Evolutionary conservation across 345 rosid species (phyloP).

Genomic region (Sonneratia caseolaris): DNA sequence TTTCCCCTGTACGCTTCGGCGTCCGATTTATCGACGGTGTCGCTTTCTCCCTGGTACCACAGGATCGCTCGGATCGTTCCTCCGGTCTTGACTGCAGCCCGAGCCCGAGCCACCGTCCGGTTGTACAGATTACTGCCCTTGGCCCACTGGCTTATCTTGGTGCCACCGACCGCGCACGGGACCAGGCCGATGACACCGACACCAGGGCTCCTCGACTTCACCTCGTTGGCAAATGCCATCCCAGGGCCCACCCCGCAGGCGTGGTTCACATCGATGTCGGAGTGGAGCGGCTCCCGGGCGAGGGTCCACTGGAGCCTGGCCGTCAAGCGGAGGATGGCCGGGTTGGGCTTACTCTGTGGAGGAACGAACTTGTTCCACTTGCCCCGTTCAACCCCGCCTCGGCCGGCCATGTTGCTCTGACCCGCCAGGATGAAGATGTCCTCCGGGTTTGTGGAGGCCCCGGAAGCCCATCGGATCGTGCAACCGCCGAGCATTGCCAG

Average conservation of each 20-base stretch:
- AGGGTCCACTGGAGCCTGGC: constrained; percentile 21
- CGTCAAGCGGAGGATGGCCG: constrained; percentile 18
- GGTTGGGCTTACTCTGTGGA: constrained; percentile 19
- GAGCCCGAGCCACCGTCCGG: constrained; percentile 28
- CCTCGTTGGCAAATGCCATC: constrained; percentile 33
- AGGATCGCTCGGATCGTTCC: constrained; percentile 29
- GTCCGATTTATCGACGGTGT: constrained; percentile 17
- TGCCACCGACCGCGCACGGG: constrained; percentile 41
- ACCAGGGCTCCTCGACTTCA: constrained; percentile 5
- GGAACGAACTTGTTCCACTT: constrained; percentile 32
- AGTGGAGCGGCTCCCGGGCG: constrained; percentile 33
- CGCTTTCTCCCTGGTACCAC: constrained; percentile 51
- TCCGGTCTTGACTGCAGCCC: constrained; percentile 19
- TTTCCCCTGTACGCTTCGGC: constrained; percentile 26
- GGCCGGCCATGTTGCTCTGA: constrained; percentile 48
- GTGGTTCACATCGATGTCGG: constrained; percentile 25
- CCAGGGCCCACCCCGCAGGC: constrained; percentile 39
- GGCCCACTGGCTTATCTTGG: constrained; percentile 31
- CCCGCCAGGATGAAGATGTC: constrained; percentile 39
- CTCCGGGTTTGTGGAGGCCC: not conserved
- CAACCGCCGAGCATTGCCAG: not conserved
- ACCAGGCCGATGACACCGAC: constrained; percentile 27
- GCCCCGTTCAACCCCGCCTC: constrained; percentile 27
- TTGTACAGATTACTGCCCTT: constrained; percentile 26
- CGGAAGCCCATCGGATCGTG: not conserved